Evolutionary conservation across 1,284 basidiomycete genomes (phyloP), one percentile per base, ranked within the genome.

Genomic region (Malassezia nana): DNA sequence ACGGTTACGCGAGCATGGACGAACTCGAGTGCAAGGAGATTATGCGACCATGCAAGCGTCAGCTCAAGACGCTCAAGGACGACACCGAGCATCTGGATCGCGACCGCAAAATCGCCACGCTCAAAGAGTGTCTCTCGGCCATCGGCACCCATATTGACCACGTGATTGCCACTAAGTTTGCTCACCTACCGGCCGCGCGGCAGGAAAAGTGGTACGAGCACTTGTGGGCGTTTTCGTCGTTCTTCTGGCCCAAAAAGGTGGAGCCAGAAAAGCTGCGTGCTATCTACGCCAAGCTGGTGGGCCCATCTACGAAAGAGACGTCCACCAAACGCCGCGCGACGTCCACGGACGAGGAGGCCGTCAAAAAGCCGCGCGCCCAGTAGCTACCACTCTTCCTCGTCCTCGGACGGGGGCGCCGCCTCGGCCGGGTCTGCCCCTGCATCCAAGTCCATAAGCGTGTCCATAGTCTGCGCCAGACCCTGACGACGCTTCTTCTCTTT

Each of bases 1-100:
- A 64, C 43, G 60, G 63, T 12, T 66, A 66, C 41, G 52, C 66
- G 28, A 92, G 89, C 5, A 96, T 98, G 91, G 92, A 96, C 70
- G 94, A 98, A 75, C 81, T 79, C 26, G 80, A 85, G 16, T 94
- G 92, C 43, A 99, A 99, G 77, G 91, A 96, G 76, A 84, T 91
- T 68, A 76, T 99, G 62, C 82, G 94, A 46, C 94, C 94, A 2
- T 92, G 95, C 58, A 96, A 96, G 81, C 88, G 88, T 76, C 88
- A 95, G 75, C 80, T 99, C 67, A 95, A 95, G 84, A 86, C 88
- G 77, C 80, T 96, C 46, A 92, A 94, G 76, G 65, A 73, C 44
- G 88, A 87, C 15, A 91, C 89, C 29, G 89, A 91, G 59, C 84
- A 89, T 61, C 84, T 95, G 79, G 84, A 85, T 54, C 81, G 90